Conservation (phyloP, 108 stramenopile genomes). For the Conticribra weissflogii region DNA sequence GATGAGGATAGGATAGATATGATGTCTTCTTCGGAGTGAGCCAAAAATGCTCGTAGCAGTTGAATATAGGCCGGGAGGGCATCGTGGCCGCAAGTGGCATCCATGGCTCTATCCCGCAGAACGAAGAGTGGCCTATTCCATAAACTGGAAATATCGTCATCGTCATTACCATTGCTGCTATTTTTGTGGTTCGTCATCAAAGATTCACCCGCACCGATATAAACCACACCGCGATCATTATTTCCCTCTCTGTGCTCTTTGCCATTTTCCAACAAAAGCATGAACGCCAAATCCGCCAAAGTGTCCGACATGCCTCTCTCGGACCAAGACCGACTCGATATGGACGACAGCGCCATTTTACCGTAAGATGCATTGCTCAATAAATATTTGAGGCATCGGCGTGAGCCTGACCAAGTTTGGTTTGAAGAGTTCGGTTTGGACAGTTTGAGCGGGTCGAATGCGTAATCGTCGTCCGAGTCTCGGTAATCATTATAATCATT, state of each 20-base stretch:
- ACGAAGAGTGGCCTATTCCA: constrained; percentile 46
- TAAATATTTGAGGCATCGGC: constrained; percentile 33
- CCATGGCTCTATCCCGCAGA: constrained; percentile 52
- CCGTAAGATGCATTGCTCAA: constrained; percentile 38
- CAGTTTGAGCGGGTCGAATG: constrained; percentile 35
- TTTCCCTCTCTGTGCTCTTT: constrained; percentile 7
- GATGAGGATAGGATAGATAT: constrained; percentile 35
- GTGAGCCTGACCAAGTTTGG: constrained; percentile 38
- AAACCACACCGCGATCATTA: no score
- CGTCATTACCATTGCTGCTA: constrained; percentile 5
- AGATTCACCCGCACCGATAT: neutral
- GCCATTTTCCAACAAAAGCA: constrained; percentile 35
- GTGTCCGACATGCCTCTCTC: constrained; percentile 42
- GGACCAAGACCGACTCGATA: constrained; percentile 39
- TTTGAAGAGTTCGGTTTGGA: constrained; percentile 28
- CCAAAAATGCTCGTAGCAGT: constrained; percentile 42
- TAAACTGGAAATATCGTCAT: constrained; percentile 34
- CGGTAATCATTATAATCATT: constrained; percentile 14
- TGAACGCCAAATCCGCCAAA: constrained; percentile 45
- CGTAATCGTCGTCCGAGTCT: constrained; percentile 1
- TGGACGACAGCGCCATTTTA: constrained; percentile 24
- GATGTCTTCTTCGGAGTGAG: constrained; percentile 36
- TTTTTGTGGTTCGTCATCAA: neutral
- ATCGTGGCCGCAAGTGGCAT: constrained; percentile 40
- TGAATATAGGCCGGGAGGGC: constrained; percentile 44